Conservation (phyloP, 2,329 filamentous ascomycete species). For the Fusarium sp. region DNA sequence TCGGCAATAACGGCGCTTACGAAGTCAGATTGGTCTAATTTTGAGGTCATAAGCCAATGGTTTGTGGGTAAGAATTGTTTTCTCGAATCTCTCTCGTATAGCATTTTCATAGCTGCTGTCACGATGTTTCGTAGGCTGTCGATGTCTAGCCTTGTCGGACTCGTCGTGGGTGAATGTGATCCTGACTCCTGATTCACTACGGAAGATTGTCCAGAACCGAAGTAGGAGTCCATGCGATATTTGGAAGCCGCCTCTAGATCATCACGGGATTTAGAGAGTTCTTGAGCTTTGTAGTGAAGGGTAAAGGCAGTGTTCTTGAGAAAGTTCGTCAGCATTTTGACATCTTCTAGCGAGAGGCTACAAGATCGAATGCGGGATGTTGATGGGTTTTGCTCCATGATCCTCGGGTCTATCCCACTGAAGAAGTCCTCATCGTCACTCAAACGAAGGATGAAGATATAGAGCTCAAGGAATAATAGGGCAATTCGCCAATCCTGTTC, state of each 20-base stretch:
- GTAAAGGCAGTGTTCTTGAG: slow-evolving; percentile 92
- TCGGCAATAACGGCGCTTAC: slow-evolving; percentile 88
- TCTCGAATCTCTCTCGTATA: slow-evolving; percentile 94
- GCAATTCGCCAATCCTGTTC: slow-evolving; percentile 85
- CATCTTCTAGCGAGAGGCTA: slow-evolving; percentile 77
- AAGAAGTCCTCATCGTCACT: slow-evolving; percentile 98
- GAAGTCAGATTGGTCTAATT: slow-evolving; percentile 90
- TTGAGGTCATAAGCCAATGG: slow-evolving; percentile 93
- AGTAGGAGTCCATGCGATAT: slow-evolving; percentile 50
- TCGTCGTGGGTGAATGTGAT: slow-evolving; percentile 1
- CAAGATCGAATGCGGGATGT: slow-evolving; percentile 69
- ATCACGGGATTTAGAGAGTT: slow-evolving; percentile 59
- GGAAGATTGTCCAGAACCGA: slow-evolving; percentile 34
- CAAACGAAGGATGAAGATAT: slow-evolving; percentile 90
- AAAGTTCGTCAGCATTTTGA: slow-evolving; percentile 82
- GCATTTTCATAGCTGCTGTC: slow-evolving; percentile 83
- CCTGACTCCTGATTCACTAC: not conserved
- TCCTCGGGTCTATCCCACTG: slow-evolving; percentile 63
- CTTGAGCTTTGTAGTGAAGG: slow-evolving; percentile 84
- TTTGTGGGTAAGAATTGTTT: slow-evolving; percentile 83
- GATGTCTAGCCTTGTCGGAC: slow-evolving; percentile 68
- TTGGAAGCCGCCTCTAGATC: slow-evolving; percentile 41
- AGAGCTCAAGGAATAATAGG: slow-evolving; percentile 92
- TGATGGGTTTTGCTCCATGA: slow-evolving; percentile 55
- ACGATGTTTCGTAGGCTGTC: slow-evolving; percentile 84